Base-by-base conservation (phyloP, 352 stramenopile genomes). In the Phytophthora quininea region DNA sequence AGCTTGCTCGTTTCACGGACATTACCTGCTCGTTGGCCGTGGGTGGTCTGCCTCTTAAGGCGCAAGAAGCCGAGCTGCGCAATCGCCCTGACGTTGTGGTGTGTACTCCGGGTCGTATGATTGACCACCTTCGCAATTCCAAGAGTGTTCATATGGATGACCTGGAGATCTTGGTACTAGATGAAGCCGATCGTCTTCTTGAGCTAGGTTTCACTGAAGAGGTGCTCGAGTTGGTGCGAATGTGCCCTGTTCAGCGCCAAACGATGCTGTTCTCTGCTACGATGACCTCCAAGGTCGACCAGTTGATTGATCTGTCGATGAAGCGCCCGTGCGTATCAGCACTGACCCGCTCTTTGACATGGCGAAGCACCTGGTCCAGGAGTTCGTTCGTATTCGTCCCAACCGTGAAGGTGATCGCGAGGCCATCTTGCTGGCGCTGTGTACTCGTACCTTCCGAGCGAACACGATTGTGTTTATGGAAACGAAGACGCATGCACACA, bases 391-490 rank as follows among this genome's bases (percentile, higher is more conserved):
- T 58, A 95, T 99, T 63, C 89, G 89, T 66, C 80, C 84, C 30
- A 83, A 91, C 55, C 86, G 90, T 61, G 91, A 97, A 81, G 82
- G 96, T 27, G 97, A 99, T 64, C 92, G 95, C 15, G 97, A 99
- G 68, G 93, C 92, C 0, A 99, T 98, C 78, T 65, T 99, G 19
- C 61, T 99, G 15, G 91, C 96, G 45, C 78, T 99, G 24, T 90
- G 98, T 19, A 98, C 91, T 38, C 89, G 97, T 57, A 99, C 96
- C 24, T 99, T 99, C 80, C 95, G 82, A 45, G 84, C 83, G 29
- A 95, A 96, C 69, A 97, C 93, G 58, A 99, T 99, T 74, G 94
- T 99, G 24, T 99, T 99, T 72, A 99, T 99, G 88, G 96, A 99
- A 80, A 99, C 95, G 6, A 99, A 99, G 79, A 75, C 86, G 24